A percentile compares a stretch with the other conserved stretches of the same genome.
phyloP scores from a whole-genome alignment of 2,329 filamentous ascomycete species.

The Trichoderma gracile region DNA sequence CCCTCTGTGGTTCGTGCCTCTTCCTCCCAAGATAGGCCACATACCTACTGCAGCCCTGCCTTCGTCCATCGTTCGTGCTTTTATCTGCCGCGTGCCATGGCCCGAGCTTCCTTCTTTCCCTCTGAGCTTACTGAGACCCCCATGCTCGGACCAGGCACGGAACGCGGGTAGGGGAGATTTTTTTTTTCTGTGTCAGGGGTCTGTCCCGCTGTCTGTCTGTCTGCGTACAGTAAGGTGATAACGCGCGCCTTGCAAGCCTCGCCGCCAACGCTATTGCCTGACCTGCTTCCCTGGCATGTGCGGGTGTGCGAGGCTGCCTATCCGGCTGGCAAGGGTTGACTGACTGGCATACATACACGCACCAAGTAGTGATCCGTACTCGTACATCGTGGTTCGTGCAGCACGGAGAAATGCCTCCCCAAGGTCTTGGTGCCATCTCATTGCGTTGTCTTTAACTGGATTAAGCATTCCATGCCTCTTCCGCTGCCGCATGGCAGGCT shows the following conservation, averaged over 20 bases:
- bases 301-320: neutral
- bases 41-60: neutral
- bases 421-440: neutral
- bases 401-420: neutral
- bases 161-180: conserved; percentile 13
- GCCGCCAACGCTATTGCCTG: neutral
- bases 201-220: too few species aligned
- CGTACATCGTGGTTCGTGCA: too few species aligned
- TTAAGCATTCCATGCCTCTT: conserved; percentile 9
- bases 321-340: conserved; percentile 7
- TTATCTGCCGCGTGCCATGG: neutral
- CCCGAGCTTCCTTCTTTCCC: neutral
- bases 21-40: too few species aligned
- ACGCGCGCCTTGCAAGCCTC: conserved; percentile 15
- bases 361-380: neutral
- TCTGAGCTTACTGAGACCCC: neutral
- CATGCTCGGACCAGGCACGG: conserved; percentile 9
- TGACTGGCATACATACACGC: neutral
- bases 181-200: conserved; percentile 6
- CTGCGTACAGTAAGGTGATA: conserved; percentile 17
- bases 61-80: too few species aligned
- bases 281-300: conserved; percentile 14
- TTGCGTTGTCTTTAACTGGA: neutral
- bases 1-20: neutral
- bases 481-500: neutral